phyloP scores from a whole-genome alignment of 2,329 filamentous ascomycete genomes.

The Penicillium sp. region DNA sequence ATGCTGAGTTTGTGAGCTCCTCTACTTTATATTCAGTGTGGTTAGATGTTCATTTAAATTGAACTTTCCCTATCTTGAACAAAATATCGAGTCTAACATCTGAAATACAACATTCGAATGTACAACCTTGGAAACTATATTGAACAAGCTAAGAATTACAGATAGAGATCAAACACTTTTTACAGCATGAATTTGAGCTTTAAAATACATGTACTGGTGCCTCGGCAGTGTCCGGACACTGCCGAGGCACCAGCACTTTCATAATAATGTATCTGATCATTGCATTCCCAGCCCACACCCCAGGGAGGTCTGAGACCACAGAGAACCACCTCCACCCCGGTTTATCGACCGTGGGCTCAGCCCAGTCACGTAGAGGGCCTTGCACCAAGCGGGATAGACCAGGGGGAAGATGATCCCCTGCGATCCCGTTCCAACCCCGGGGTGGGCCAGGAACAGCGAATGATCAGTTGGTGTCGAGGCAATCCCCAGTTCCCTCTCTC shows the following conservation, averaged over 20 bases:
- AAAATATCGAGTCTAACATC: background rate
- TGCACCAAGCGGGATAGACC: background rate
- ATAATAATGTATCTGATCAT: constrained; percentile 4
- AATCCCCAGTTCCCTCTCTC: background rate
- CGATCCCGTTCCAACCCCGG: background rate
- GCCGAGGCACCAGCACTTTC: background rate
- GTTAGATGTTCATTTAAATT: background rate
- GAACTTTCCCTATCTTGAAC: background rate
- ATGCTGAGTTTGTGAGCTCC: background rate
- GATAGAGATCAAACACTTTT: background rate
- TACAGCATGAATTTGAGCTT: background rate
- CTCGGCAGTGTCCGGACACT: background rate
- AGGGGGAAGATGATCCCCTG: background rate
- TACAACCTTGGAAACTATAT: background rate
- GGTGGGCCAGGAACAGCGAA: background rate
- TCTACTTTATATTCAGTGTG: background rate
- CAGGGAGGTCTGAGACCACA: background rate
- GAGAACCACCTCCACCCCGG: background rate
- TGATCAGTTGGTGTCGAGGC: background rate
- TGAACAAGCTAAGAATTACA: background rate
- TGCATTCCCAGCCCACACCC: background rate
- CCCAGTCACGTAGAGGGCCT: background rate
- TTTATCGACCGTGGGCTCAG: background rate
- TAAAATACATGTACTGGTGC: constrained; percentile 8
- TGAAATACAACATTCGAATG: background rate